phyloP scores from a whole-genome alignment of 805 yeast species.

The Candida tallmaniae region DNA sequence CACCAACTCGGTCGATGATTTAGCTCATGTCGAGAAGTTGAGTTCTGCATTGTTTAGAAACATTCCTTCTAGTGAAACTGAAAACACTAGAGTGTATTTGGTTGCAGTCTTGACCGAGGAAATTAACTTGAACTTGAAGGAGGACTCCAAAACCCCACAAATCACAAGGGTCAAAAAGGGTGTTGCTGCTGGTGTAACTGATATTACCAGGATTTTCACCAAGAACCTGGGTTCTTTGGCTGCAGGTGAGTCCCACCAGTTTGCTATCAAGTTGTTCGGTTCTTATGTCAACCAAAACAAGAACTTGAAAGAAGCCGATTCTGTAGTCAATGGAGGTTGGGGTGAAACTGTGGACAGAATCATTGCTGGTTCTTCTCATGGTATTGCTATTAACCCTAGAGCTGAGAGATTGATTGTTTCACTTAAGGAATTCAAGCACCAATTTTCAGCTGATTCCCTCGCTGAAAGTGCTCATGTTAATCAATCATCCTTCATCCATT shows the following conservation, averaged over 20 bases:
- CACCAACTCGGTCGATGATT: constrained; percentile 53
- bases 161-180: constrained; percentile 60
- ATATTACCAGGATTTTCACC: constrained; percentile 74
- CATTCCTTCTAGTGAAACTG: constrained; percentile 63
- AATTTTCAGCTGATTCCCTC: constrained; percentile 16
- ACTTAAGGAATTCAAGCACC: constrained; percentile 66
- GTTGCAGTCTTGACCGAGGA: constrained; percentile 75
- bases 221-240: constrained; percentile 55
- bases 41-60: constrained; percentile 78
- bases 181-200: constrained; percentile 84
- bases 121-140: constrained; percentile 41
- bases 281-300: constrained; percentile 51
- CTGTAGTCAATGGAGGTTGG: constrained; percentile 62
- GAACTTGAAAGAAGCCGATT: constrained; percentile 14
- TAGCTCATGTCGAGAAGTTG: constrained; percentile 56
- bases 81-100: constrained; percentile 61
- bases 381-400: constrained; percentile 77
- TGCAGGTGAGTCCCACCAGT: constrained; percentile 64
- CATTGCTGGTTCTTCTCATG: constrained; percentile 66
- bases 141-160: constrained; percentile 21
- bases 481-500: constrained; percentile 19
- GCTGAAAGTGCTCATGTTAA: neutral
- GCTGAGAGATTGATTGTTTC: constrained; percentile 68
- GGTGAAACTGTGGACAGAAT: constrained; percentile 80
- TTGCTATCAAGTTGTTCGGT: constrained; percentile 66